Evolutionary conservation across 805 yeast species (phyloP).

Genomic region (Tetrapisispora phaffii): DNA sequence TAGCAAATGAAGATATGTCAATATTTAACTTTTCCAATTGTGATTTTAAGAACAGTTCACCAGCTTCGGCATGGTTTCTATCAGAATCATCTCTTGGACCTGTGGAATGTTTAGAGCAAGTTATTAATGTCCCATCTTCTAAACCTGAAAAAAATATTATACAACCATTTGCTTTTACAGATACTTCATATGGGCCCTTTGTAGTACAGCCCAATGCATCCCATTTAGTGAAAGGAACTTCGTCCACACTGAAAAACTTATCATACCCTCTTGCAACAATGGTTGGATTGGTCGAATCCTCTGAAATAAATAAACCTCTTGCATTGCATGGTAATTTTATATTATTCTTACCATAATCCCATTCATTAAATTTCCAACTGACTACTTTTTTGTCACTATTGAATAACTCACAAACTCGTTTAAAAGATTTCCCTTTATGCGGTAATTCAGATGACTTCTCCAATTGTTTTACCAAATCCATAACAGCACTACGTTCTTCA

Average conservation of each 20-base stretch:
- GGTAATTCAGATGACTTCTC: constrained; percentile 16
- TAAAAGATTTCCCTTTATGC: constrained; percentile 29
- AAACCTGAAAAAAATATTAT: constrained; percentile 75
- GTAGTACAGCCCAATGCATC: constrained; percentile 38
- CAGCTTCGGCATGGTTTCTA: constrained; percentile 68
- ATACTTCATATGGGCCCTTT: constrained; percentile 67
- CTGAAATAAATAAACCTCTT: constrained; percentile 65
- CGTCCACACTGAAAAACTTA: constrained; percentile 81
- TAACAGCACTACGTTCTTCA: not conserved
- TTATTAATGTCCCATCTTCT: constrained; percentile 64
- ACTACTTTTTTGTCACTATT: constrained; percentile 20
- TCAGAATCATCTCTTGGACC: constrained; percentile 49
- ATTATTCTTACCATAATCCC: constrained; percentile 62
- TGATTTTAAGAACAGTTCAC: constrained; percentile 44
- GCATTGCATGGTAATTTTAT: constrained; percentile 60
- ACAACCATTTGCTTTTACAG: constrained; percentile 90
- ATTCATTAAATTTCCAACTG: constrained; percentile 82
- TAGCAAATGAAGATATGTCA: constrained; percentile 44
- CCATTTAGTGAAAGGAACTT: constrained; percentile 45
- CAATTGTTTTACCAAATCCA: constrained; percentile 12
- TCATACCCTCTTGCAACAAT: constrained; percentile 85
- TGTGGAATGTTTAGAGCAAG: constrained; percentile 85
- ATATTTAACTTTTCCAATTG: constrained; percentile 41
- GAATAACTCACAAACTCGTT: constrained; percentile 21
- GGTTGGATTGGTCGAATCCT: constrained; percentile 24